These are phyloP conservation scores for Volvariella surrecta DNA, from an alignment of 1,284 basidiomycete genomes.

Conservation along the genomic window DNA sequence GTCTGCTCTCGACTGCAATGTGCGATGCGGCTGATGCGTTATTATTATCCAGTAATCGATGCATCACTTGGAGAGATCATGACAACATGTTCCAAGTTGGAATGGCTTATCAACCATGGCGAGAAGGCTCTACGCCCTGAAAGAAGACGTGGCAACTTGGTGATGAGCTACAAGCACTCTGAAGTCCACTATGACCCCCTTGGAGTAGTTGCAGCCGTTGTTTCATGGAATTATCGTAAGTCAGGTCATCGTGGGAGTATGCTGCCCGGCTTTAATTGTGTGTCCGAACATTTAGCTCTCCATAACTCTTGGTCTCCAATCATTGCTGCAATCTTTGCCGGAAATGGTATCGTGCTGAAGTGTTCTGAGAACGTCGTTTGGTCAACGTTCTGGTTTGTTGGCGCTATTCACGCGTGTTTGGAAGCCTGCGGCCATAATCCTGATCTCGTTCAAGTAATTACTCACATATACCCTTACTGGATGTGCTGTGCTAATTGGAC, in stretches of 20 bases:
- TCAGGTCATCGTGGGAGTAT: conserved; percentile 11
- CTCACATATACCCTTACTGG: background rate
- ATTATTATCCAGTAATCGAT: conserved; percentile 78
- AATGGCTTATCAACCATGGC: conserved; percentile 80
- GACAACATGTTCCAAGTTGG: conserved; percentile 83
- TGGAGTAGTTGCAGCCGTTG: conserved; percentile 89
- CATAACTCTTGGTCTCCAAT: conserved; percentile 95
- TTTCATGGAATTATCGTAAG: conserved; percentile 92
- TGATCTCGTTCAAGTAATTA: conserved; percentile 65
- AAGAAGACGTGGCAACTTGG: conserved; percentile 60
- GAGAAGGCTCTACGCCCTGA: conserved; percentile 69
- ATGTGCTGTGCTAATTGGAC: background rate
- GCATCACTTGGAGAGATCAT: conserved; percentile 87
- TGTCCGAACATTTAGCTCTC: conserved; percentile 49
- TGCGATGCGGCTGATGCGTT: conserved; percentile 6
- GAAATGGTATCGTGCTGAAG: conserved; percentile 88
- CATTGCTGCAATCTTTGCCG: conserved; percentile 82
- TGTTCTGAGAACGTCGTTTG: conserved; percentile 90
- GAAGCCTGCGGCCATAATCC: conserved; percentile 69
- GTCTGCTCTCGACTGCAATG: conserved; percentile 20
- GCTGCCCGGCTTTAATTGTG: background rate
- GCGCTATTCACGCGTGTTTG: conserved; percentile 70
- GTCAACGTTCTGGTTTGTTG: conserved; percentile 79
- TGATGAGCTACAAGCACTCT: conserved; percentile 81
- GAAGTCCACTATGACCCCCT: conserved; percentile 87